Evolutionary conservation across 2,329 filamentous ascomycete genomes (phyloP).

Genomic region (Penicillium verrucosum): DNA sequence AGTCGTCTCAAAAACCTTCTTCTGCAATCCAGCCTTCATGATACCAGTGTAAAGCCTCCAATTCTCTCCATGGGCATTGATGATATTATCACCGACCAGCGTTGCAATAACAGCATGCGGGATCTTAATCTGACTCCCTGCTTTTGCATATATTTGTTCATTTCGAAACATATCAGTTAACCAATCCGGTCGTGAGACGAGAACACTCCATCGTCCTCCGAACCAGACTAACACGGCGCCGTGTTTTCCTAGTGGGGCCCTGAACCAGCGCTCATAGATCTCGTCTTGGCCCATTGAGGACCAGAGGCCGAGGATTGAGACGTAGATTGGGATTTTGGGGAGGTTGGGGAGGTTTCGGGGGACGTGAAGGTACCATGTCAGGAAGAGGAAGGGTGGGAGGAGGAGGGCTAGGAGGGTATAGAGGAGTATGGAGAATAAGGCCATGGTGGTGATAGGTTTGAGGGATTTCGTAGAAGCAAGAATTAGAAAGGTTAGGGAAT

Average conservation of each 20-base stretch:
- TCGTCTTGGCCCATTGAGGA: conserved; percentile 26
- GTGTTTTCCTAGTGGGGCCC: conserved; percentile 25
- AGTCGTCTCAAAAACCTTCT: conserved; percentile 22
- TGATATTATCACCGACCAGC: conserved; percentile 43
- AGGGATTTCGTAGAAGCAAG: neutral
- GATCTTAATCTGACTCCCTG: conserved; percentile 44
- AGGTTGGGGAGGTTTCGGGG: conserved; percentile 22
- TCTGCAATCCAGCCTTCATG: conserved; percentile 39
- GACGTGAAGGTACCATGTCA: conserved; percentile 25
- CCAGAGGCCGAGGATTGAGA: conserved; percentile 26
- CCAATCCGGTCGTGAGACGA: conserved; percentile 46
- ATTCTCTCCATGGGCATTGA: conserved; percentile 33
- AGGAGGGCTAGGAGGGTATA: neutral
- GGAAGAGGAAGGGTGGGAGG: conserved; percentile 4
- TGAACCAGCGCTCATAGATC: conserved; percentile 27
- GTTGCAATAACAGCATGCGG: conserved; percentile 40
- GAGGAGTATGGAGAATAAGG: neutral
- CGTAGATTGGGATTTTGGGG: conserved; percentile 25
- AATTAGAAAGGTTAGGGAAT: neutral
- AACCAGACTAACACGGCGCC: conserved; percentile 52
- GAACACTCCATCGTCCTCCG: conserved; percentile 49
- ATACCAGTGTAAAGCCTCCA: conserved; percentile 39
- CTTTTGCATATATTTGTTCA: conserved; percentile 35
- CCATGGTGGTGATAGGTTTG: neutral
- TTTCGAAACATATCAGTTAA: conserved; percentile 41